Evolutionary conservation across 768 basidiomycete species (phyloP).

Genomic region (Boletus fagicola): DNA sequence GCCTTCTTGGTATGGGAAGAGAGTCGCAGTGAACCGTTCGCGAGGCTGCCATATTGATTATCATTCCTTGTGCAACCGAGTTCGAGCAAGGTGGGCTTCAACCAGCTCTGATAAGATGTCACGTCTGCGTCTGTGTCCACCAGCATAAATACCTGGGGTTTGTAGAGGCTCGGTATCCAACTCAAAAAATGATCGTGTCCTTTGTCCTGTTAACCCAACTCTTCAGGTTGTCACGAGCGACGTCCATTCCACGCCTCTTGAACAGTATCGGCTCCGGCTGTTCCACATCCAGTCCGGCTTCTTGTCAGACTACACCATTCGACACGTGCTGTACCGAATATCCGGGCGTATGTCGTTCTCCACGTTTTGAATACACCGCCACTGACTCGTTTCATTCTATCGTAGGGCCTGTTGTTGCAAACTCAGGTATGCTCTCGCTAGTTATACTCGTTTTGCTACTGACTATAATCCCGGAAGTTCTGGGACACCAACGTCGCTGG

Average conservation of each 20-base stretch:
- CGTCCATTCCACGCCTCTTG: constrained; percentile 27
- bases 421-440: constrained; percentile 40
- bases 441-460: neutral
- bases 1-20: neutral
- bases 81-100: neutral
- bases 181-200: constrained; percentile 8
- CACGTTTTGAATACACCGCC: neutral
- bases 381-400: neutral
- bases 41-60: neutral
- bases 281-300: constrained; percentile 44
- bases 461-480: constrained; percentile 44
- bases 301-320: constrained; percentile 49
- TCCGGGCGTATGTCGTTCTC: constrained; percentile 50
- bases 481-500: constrained; percentile 68
- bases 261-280: constrained; percentile 50
- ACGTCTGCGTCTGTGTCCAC: neutral
- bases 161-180: neutral
- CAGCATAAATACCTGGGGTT: constrained; percentile 17
- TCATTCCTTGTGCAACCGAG: neutral
- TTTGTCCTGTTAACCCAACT: constrained; percentile 23
- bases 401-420: constrained; percentile 59
- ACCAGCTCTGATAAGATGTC: neutral
- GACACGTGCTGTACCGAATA: constrained; percentile 64
- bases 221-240: constrained; percentile 17
- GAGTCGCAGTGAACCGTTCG: neutral